Percentiles rank a stretch among this genome's conserved stretches.
These are phyloP conservation scores for Penicillium longicatenatum DNA, from an alignment of 495 filamentous ascomycete genomes.

Conservation along the genomic window DNA sequence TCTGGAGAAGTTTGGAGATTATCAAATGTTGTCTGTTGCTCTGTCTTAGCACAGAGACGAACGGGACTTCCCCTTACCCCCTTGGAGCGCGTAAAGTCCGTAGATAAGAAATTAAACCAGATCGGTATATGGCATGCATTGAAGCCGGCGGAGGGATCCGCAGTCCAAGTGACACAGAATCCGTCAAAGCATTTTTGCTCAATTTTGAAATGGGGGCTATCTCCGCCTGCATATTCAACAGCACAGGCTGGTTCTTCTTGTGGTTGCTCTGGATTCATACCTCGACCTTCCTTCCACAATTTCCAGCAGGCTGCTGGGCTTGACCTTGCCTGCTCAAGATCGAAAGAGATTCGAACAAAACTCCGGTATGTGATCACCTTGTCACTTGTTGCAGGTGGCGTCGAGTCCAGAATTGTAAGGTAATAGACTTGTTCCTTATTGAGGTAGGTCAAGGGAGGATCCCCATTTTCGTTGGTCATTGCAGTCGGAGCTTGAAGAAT, in stretches of 20 bases:
- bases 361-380: slow-evolving; percentile 70
- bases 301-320: slow-evolving; percentile 88
- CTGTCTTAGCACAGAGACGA: slow-evolving; percentile 87
- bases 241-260: slow-evolving; percentile 85
- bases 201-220: slow-evolving; percentile 50
- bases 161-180: slow-evolving; percentile 87
- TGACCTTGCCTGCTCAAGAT: slow-evolving; percentile 85
- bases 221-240: slow-evolving; percentile 80
- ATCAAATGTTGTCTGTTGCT: slow-evolving; percentile 48
- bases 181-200: slow-evolving; percentile 87
- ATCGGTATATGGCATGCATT: slow-evolving; percentile 82
- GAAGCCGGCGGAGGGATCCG: slow-evolving; percentile 55
- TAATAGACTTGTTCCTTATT: slow-evolving; percentile 97
- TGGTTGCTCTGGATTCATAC: slow-evolving; percentile 28
- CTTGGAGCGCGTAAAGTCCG: slow-evolving; percentile 97
- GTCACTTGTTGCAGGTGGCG: slow-evolving; percentile 47
- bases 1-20: not conserved
- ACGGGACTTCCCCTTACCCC: slow-evolving; percentile 97
- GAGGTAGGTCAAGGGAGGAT: slow-evolving; percentile 90
- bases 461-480: not conserved
- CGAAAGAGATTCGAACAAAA: slow-evolving; percentile 88
- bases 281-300: slow-evolving; percentile 93
- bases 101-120: slow-evolving; percentile 97
- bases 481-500: slow-evolving; percentile 7
- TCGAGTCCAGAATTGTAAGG: slow-evolving; percentile 70